Evolutionary conservation across 31 red algal species (phyloP).

Genomic region (Asparagopsis taxiformis): DNA sequence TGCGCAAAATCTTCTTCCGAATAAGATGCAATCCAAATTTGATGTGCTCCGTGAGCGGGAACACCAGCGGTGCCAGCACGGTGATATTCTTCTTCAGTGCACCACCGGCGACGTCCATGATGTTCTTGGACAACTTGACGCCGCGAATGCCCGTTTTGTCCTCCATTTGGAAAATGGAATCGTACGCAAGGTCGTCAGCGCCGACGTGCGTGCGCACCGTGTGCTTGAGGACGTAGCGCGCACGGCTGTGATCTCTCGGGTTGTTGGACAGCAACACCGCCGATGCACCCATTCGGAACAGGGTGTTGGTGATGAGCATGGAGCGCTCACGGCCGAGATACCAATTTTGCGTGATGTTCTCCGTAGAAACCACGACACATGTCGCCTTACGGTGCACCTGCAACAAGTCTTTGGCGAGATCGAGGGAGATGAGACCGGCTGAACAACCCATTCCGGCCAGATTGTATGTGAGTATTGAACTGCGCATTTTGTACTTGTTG

Average conservation of each 20-base stretch:
- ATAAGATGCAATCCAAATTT: slow-evolving; percentile 79
- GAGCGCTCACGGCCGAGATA: slow-evolving; percentile 90
- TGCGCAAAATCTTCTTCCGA: slow-evolving; percentile 34
- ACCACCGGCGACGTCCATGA: slow-evolving; percentile 97
- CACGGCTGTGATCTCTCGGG: slow-evolving; percentile 8
- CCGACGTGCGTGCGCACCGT: slow-evolving; percentile 95
- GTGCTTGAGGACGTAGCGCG: slow-evolving; percentile 83
- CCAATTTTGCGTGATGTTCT: slow-evolving; percentile 99
- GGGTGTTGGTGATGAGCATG: slow-evolving; percentile 97
- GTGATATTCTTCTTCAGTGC: slow-evolving; percentile 93
- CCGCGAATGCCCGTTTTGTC: slow-evolving; percentile 87
- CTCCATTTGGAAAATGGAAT: slow-evolving; percentile 96
- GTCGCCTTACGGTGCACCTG: slow-evolving; percentile 78
- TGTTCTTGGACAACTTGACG: slow-evolving; percentile 95
- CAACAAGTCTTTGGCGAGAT: slow-evolving; percentile 91
- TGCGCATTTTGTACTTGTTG: slow-evolving; percentile 95
- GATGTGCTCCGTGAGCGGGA: slow-evolving; percentile 90
- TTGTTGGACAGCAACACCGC: slow-evolving; percentile 90
- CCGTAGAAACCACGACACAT: slow-evolving; percentile 89
- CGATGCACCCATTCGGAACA: slow-evolving; percentile 93
- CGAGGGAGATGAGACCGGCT: slow-evolving; percentile 88
- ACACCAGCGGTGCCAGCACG: slow-evolving; percentile 87
- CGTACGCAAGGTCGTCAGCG: slow-evolving; percentile 93
- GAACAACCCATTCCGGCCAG: slow-evolving; percentile 97
- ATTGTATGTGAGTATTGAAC: slow-evolving; percentile 88